A percentile compares a stretch with the other conserved stretches of the same genome.
Conservation (phyloP, 164 flowering plant species). For the Malania oleifera region DNA sequence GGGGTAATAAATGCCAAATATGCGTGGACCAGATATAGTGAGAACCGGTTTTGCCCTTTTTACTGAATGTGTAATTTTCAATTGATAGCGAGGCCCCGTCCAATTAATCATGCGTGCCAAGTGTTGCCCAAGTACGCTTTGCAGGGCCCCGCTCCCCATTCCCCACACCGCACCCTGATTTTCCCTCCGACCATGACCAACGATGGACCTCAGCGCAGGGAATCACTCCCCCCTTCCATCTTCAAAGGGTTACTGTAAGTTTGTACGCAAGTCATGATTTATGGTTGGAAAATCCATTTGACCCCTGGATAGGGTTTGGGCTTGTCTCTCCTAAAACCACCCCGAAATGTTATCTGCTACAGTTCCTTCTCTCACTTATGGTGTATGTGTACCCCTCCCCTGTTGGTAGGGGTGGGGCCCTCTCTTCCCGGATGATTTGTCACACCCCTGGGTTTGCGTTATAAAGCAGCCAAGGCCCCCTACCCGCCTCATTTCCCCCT, state of each 20-base stretch:
- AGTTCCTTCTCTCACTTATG: not conserved
- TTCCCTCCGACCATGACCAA: too few relatives aligned
- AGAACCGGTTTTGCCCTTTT: constrained; percentile 8
- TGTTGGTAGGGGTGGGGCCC: too few relatives aligned
- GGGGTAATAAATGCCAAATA: constrained; percentile 38
- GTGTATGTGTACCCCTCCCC: constrained; percentile 18
- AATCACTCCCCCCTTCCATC: not conserved
- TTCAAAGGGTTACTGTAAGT: too few relatives aligned
- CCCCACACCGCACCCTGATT: too few relatives aligned
- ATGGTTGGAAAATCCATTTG: not conserved
- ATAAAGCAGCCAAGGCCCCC: constrained; percentile 23
- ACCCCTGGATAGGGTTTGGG: not conserved
- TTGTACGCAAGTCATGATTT: not conserved
- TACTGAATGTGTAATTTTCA: constrained; percentile 19
- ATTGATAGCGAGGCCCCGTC: constrained; percentile 16
- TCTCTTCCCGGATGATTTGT: constrained; percentile 27
- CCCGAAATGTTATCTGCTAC: not conserved
- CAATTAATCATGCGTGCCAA: constrained; percentile 32
- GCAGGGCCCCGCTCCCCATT: constrained; percentile 14
- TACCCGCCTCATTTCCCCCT: not conserved
- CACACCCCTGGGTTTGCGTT: constrained; percentile 25
- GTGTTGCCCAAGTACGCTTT: constrained; percentile 33
- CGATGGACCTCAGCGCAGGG: not conserved
- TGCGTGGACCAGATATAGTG: constrained; percentile 25
- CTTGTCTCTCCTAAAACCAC: not conserved